These are phyloP conservation scores for Neurospora sp. DNA, from an alignment of 495 filamentous ascomycete species.

Conservation along the genomic window DNA sequence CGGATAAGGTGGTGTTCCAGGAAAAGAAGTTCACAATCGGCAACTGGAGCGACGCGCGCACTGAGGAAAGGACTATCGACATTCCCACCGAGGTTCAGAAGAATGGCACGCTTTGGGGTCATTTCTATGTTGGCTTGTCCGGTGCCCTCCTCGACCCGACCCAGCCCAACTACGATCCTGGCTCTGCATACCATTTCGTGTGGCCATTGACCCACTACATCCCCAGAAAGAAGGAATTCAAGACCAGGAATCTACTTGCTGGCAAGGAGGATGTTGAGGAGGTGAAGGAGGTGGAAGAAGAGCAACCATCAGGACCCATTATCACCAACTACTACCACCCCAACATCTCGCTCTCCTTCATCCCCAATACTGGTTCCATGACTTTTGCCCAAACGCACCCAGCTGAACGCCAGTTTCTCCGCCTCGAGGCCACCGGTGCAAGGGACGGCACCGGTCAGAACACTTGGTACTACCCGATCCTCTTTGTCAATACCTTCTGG, in stretches of 20 bases:
- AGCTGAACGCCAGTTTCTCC: constrained; percentile 63
- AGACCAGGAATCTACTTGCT: constrained; percentile 83
- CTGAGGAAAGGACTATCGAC: constrained; percentile 64
- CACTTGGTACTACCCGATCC: constrained; percentile 89
- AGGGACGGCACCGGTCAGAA: constrained; percentile 75
- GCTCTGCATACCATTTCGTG: constrained; percentile 69
- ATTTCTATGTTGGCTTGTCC: constrained; percentile 75
- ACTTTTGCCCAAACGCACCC: constrained; percentile 59
- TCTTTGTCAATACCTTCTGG: constrained; percentile 96
- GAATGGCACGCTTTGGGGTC: constrained; percentile 88
- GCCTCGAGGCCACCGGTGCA: constrained; percentile 62
- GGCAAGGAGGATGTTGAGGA: constrained; percentile 41
- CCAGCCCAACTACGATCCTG: constrained; percentile 56
- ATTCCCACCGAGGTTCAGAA: constrained; percentile 75
- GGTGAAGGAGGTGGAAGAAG: constrained; percentile 33
- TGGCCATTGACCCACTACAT: constrained; percentile 82
- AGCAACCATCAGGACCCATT: constrained; percentile 48
- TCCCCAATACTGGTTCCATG: constrained; percentile 67
- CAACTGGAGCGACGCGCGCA: constrained; percentile 68
- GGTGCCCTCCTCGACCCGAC: constrained; percentile 68
- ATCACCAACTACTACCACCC: constrained; percentile 88
- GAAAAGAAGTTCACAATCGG: constrained; percentile 78
- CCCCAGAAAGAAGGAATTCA: constrained; percentile 80
- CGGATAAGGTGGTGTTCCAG: constrained; percentile 54
- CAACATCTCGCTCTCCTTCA: constrained; percentile 81